Evolutionary conservation across 129 eudicot genomes (phyloP).

Genomic region (Arctium minus): DNA sequence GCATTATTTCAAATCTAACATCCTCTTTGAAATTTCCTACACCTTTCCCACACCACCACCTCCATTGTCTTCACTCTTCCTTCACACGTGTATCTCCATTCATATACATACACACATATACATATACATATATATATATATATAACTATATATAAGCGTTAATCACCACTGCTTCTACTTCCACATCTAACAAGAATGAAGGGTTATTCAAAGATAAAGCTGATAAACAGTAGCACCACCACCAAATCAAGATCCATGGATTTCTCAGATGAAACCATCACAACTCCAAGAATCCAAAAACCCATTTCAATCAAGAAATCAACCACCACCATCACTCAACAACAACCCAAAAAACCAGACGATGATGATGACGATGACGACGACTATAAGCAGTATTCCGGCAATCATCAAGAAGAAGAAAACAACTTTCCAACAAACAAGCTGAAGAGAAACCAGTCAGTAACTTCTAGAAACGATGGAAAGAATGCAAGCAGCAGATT

Average conservation of each 20-base stretch:
- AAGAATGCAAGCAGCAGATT: constrained; percentile 13
- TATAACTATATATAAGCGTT: not conserved
- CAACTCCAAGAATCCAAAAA: constrained; percentile 26
- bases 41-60: constrained; percentile 21
- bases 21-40: constrained; percentile 16
- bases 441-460: constrained; percentile 36
- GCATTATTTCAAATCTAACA: constrained; percentile 31
- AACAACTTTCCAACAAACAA: constrained; percentile 4
- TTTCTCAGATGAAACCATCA: constrained; percentile 40
- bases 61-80: not conserved
- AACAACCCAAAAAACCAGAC: constrained; percentile 12
- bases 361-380: not conserved
- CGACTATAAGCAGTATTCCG: constrained; percentile 8
- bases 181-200: constrained; percentile 34
- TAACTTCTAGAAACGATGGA: constrained; percentile 16
- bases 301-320: constrained; percentile 22
- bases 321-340: constrained; percentile 16
- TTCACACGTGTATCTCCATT: not conserved
- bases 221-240: constrained; percentile 16
- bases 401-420: constrained; percentile 14
- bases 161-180: not conserved
- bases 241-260: constrained; percentile 50
- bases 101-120: not conserved
- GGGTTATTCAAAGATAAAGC: constrained; percentile 56
- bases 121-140: not conserved